A percentile compares a stretch with the other conserved stretches of the same genome.
phyloP scores from a whole-genome alignment of 306 rosid species.

The Lagenaria siceraria region DNA sequence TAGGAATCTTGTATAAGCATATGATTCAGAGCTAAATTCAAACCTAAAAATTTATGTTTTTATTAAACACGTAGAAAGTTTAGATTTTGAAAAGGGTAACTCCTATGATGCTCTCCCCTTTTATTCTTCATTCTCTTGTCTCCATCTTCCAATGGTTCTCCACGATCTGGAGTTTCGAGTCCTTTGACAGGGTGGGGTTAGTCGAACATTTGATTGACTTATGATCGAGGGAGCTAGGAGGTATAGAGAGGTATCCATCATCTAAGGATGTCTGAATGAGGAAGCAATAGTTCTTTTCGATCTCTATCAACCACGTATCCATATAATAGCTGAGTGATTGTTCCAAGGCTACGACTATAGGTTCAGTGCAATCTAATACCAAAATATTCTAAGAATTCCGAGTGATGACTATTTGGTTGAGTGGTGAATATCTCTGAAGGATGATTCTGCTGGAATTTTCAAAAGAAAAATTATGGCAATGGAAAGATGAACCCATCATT shows the following conservation, averaged over 20 bases:
- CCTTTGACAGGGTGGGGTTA: background rate
- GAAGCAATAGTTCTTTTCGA: background rate
- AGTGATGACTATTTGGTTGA: background rate
- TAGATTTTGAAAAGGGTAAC: background rate
- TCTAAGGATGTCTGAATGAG: background rate
- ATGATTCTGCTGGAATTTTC: background rate
- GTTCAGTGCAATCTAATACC: background rate
- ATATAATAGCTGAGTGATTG: background rate
- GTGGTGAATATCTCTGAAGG: background rate
- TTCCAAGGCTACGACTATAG: background rate
- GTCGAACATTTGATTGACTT: background rate
- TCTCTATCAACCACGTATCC: background rate
- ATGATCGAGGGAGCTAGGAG: background rate
- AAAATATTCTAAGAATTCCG: background rate
- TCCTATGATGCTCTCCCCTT: background rate
- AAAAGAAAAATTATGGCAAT: background rate
- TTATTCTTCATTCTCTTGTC: background rate
- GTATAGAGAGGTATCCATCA: background rate
- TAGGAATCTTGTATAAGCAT: background rate
- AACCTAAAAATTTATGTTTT: background rate
- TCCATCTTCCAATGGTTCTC: background rate
- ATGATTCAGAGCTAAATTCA: background rate
- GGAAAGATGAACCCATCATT: background rate
- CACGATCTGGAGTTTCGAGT: background rate
- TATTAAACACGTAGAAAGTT: background rate